phyloP scores from a whole-genome alignment of 306 rosid genomes.

The Hippophae gyantsensis region DNA sequence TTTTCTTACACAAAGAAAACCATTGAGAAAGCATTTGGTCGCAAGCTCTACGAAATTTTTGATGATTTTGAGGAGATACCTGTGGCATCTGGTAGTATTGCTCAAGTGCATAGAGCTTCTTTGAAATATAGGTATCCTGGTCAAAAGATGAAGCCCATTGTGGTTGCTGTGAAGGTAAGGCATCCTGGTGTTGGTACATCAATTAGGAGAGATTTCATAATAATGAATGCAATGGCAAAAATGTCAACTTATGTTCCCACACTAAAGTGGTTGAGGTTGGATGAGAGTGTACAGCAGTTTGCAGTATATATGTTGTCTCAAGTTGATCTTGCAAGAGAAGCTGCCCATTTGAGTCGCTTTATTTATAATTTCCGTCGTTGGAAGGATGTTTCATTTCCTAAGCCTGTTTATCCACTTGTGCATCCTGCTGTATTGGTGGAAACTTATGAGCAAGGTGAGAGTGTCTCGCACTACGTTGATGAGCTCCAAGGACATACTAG shows the following conservation, averaged over 20 bases:
- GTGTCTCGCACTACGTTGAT: slow-evolving; percentile 82
- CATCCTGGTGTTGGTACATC: slow-evolving; percentile 99
- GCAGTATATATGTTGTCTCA: slow-evolving; percentile 99
- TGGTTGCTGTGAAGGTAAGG: slow-evolving; percentile 93
- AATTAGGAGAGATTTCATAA: slow-evolving; percentile 86
- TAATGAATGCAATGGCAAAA: slow-evolving; percentile 71
- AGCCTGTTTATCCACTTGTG: slow-evolving; percentile 93
- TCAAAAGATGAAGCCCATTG: slow-evolving; percentile 55
- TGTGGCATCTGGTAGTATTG: slow-evolving; percentile 98
- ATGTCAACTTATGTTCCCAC: slow-evolving; percentile 67
- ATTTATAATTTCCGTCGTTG: slow-evolving; percentile 86
- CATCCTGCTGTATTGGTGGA: slow-evolving; percentile 98
- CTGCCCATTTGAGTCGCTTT: slow-evolving; percentile 95
- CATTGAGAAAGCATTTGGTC: slow-evolving; percentile 83
- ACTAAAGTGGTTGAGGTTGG: slow-evolving; percentile 88
- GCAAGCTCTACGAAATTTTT: slow-evolving; percentile 76
- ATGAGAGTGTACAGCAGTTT: slow-evolving; percentile 98
- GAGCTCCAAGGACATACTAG: slow-evolving; percentile 73
- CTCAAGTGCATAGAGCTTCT: slow-evolving; percentile 93
- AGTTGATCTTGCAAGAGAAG: slow-evolving; percentile 99
- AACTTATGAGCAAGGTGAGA: slow-evolving; percentile 88
- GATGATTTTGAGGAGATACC: slow-evolving; percentile 89
- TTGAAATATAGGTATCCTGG: slow-evolving; percentile 83
- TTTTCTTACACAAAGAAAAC: slow-evolving; percentile 80
- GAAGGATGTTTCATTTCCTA: slow-evolving; percentile 96